phyloP scores from a whole-genome alignment of 805 yeast genomes.

The Cephaloascus fragrans region DNA sequence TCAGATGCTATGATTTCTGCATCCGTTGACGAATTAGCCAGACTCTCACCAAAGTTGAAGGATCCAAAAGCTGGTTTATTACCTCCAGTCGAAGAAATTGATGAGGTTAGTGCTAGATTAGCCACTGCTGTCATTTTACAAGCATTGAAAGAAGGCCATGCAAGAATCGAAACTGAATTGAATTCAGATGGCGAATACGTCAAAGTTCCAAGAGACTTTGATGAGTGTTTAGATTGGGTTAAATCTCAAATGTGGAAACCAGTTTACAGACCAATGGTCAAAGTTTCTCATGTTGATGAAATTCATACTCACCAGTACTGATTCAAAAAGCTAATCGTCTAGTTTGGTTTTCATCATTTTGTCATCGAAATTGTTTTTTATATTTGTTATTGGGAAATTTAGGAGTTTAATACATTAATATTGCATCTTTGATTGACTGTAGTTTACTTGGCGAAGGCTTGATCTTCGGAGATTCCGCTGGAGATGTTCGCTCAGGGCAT shows the following conservation, averaged over 20 bases:
- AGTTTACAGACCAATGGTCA: constrained; percentile 33
- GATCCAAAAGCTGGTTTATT: constrained; percentile 33
- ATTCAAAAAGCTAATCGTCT: too few relatives aligned
- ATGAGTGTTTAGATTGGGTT: constrained; percentile 34
- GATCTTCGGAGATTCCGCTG: too few relatives aligned
- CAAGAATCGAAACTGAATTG: constrained; percentile 7
- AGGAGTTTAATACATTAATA: neutral
- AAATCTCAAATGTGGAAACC: constrained; percentile 40
- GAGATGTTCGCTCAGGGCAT: too few relatives aligned
- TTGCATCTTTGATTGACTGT: too few relatives aligned
- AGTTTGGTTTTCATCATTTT: neutral
- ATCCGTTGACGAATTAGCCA: constrained; percentile 35
- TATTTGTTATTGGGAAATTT: neutral
- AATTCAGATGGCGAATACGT: constrained; percentile 1
- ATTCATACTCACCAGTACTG: constrained; percentile 24
- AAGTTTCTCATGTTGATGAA: constrained; percentile 35
- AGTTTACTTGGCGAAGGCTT: too few relatives aligned
- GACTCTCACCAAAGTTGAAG: constrained; percentile 34
- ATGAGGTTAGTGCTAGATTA: constrained; percentile 33
- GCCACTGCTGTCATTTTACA: constrained; percentile 37
- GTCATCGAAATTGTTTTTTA: too few relatives aligned
- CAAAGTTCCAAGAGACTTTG: constrained; percentile 28
- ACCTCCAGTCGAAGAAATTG: constrained; percentile 36
- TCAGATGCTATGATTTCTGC: constrained; percentile 37
- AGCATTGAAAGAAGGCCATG: constrained; percentile 33